phyloP scores from a whole-genome alignment of 768 basidiomycete species.

The Auricularia heimuer region DNA sequence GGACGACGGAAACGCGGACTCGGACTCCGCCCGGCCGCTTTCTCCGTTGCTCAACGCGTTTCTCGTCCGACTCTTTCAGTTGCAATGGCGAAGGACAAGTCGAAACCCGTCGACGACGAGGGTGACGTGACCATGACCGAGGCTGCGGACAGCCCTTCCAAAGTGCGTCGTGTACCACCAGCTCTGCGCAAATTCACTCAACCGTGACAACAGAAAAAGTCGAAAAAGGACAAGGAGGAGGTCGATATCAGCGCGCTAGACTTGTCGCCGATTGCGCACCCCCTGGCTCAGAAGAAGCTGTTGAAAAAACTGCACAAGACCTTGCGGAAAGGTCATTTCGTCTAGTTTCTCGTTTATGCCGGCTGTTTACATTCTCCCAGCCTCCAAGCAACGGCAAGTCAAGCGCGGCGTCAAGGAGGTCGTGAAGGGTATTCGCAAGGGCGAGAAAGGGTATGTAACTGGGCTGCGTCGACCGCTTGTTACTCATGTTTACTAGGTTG shows the following conservation, averaged over 20 bases:
- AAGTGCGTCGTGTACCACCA: conserved; percentile 17
- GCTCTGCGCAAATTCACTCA: conserved; percentile 15
- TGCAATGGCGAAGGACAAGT: conserved; percentile 61
- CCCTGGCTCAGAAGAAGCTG: conserved; percentile 88
- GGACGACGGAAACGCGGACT: background rate
- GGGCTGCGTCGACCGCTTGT: conserved; percentile 1
- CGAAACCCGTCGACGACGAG: conserved; percentile 63
- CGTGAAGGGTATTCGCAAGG: conserved; percentile 93
- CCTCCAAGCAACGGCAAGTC: conserved; percentile 88
- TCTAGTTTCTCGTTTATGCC: background rate
- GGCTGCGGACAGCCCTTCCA: conserved; percentile 24
- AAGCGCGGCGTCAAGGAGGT: conserved; percentile 99
- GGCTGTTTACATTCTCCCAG: conserved; percentile 29
- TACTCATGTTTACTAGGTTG: conserved; percentile 37
- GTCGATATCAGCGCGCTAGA: conserved; percentile 64
- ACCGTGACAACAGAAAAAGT: conserved; percentile 41
- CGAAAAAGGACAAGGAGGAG: conserved; percentile 56
- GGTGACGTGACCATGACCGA: conserved; percentile 36
- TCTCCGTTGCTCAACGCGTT: background rate
- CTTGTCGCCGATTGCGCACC: conserved; percentile 88
- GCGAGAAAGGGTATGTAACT: conserved; percentile 78
- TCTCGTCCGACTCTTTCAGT: background rate
- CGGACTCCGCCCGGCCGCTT: background rate
- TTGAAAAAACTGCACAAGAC: conserved; percentile 91
- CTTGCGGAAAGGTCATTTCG: conserved; percentile 70